Base-by-base conservation (phyloP, 805 yeast genomes). In the Yarrowia sp. region DNA sequence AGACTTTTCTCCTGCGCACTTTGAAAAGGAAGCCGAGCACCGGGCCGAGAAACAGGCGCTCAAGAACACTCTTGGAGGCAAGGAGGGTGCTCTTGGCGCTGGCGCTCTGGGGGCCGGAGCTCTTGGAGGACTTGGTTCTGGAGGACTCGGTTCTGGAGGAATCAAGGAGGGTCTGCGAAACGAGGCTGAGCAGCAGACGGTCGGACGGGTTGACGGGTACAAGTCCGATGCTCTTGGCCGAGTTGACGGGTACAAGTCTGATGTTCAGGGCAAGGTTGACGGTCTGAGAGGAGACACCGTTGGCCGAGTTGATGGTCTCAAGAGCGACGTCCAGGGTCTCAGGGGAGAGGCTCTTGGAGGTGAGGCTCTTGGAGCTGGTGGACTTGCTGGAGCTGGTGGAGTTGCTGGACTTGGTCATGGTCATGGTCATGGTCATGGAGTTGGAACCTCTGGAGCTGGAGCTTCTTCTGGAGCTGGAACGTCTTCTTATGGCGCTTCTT, bases 21-120 rank as follows among this genome's bases (percentile, higher is more conserved):
- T 52, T 33, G 58, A 52, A 33, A n/a, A 13, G 14, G 9, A 52
- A 24, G 58, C 58, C 17, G 33, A 52, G 42, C 30, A 19, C 13
- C 42, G 34, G 10, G 42, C 43, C 33, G 40, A 36, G 42, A 36
- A 52, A 33, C 30, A 19, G 13, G 58, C 58, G 14, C 13, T 34
- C 2, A 8, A 49, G 40, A 17, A 15, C 24, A 4, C 39, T n/a
- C 55, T 49, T 0, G 24, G 40, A 1, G 53, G 53, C 20, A 24
- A 24, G 14, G 53, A 10, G 20, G 20, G 20, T 12, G 55, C 40
- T 50, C 56, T 50, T 17, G 58, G 58, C 5, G 58, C 58, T 13
- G 58, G 58, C 7, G 58, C 58, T 8, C 47, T 43, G 24, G 50
- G 50, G 17, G 13, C 47, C 19, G 50, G 34, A 13, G 30, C 39